Conservation (phyloP, 2,329 filamentous ascomycete genomes). For the Sarocladium strictum region DNA sequence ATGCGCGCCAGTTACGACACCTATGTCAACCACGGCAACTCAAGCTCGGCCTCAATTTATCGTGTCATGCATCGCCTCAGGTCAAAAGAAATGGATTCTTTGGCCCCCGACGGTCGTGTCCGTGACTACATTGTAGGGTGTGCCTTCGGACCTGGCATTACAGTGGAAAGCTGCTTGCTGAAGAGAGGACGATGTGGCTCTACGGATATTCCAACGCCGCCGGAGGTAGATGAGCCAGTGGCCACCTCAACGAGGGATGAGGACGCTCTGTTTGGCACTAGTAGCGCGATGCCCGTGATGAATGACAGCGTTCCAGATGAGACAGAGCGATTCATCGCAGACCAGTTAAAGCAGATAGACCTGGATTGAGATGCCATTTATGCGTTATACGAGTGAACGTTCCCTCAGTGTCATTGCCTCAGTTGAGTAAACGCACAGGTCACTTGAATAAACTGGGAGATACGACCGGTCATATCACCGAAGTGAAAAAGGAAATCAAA, state of each 20-base stretch:
- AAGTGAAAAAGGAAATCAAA: too few relatives aligned
- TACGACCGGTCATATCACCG: too few relatives aligned
- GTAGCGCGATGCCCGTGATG: too few relatives aligned
- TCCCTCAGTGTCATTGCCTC: too few relatives aligned
- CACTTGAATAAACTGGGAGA: too few relatives aligned
- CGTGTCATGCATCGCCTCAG: slow-evolving; percentile 59
- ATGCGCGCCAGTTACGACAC: slow-evolving; percentile 65
- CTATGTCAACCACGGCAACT: slow-evolving; percentile 64
- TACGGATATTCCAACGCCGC: slow-evolving; percentile 43
- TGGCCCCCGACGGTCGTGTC: slow-evolving; percentile 42
- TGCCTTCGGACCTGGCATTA: slow-evolving; percentile 65
- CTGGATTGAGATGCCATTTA: slow-evolving; percentile 18
- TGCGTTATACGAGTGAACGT: too few relatives aligned
- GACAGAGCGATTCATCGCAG: slow-evolving; percentile 15
- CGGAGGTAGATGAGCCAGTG: slow-evolving; percentile 38
- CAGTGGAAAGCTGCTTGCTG: slow-evolving; percentile 63
- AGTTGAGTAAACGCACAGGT: too few relatives aligned
- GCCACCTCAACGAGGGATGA: too few relatives aligned
- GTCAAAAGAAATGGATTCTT: slow-evolving; percentile 51
- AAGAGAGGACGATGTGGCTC: slow-evolving; percentile 27
- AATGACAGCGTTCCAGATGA: too few relatives aligned
- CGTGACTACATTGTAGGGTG: slow-evolving; percentile 59
- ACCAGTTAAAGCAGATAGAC: slow-evolving; percentile 17
- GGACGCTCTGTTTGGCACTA: too few relatives aligned
- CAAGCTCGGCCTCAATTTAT: slow-evolving; percentile 63